Conservation (phyloP, 2,329 filamentous ascomycete genomes). For the Drechslerella dactyloides region DNA sequence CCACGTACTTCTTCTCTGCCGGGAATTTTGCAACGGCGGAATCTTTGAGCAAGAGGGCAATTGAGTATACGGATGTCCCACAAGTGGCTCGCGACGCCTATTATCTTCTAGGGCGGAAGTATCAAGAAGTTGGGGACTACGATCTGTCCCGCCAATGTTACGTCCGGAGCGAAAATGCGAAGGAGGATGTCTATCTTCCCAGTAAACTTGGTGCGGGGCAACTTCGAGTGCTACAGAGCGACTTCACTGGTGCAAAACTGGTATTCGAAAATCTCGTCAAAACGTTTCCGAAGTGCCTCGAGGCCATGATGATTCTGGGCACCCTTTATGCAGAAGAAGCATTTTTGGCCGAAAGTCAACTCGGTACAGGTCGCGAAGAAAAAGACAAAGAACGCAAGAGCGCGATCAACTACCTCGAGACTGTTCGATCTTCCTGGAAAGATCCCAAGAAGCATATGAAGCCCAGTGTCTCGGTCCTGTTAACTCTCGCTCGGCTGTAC, state of each 20-base stretch:
- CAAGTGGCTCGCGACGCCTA: conserved; percentile 96
- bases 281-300: conserved; percentile 65
- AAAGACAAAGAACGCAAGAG: conserved; percentile 85
- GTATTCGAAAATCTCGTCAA: conserved; percentile 93
- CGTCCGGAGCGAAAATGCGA: conserved; percentile 84
- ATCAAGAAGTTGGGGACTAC: conserved; percentile 79
- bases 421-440: conserved; percentile 86
- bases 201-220: conserved; percentile 95
- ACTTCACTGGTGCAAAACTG: conserved; percentile 81
- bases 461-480: conserved; percentile 82
- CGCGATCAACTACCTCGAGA: conserved; percentile 81
- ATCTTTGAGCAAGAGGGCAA: conserved; percentile 85
- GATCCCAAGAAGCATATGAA: conserved; percentile 83
- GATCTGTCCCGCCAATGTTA: conserved; percentile 84
- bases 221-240: conserved; percentile 64
- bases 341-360: conserved; percentile 70
- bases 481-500: conserved; percentile 90
- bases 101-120: conserved; percentile 91
- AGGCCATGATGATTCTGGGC: conserved; percentile 89
- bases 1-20: conserved; percentile 83
- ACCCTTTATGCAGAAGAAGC: conserved; percentile 94
- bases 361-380: conserved; percentile 75
- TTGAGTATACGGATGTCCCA: conserved; percentile 94
- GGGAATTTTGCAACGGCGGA: conserved; percentile 83
- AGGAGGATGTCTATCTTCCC: conserved; percentile 87